Evolutionary conservation across 2,329 filamentous ascomycete species (phyloP), one percentile per base, ranked within the genome.

Genomic region (Aspergillus cejpii): DNA sequence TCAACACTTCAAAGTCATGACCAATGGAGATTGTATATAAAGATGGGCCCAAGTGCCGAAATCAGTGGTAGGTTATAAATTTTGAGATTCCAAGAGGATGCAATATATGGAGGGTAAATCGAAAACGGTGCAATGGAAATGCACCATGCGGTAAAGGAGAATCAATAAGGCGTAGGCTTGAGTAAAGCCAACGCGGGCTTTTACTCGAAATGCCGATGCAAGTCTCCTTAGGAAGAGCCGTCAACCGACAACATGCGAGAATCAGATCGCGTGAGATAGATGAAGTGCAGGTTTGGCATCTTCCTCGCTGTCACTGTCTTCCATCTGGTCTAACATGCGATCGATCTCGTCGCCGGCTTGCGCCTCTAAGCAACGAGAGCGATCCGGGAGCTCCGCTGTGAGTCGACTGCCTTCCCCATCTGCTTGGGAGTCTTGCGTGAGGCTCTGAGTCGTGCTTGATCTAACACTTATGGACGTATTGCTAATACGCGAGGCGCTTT

Each of bases 301-400:
- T 40, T 64, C 60, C 12, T 68, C 64, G 31, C 63, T 66, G 26
- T 66, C 61, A 41, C 62, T 67, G 45, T 63, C 52, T 15, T 58
- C 61, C 65, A 68, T 68, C 45, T 68, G 65, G 44, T 68, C 65
- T 15, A 68, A 47, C 21, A 68, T 58, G n/a, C 65, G 63, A 42
- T 68, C 65, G 15, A 68, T 68, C 43, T 67, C 65, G 44, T 68
- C 65, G 1, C 64, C 65, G 14, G 65, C 64, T 27, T 61, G 54
- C 6, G 62, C 55, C 43, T 66, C 64, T 6, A 64, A 45, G 2
- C 52, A 59, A 4, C 51, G 47, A 3, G 44, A 39, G 46, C 27
- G 46, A 34, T 37, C 49, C 38, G 20, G 33, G 23, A 19, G 41
- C 37, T 12, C 37, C 15, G 31, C 24, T 28, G 21, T n/a, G 3